phyloP scores from a whole-genome alignment of 2,329 filamentous ascomycete species.

The Xylaria sp. region DNA sequence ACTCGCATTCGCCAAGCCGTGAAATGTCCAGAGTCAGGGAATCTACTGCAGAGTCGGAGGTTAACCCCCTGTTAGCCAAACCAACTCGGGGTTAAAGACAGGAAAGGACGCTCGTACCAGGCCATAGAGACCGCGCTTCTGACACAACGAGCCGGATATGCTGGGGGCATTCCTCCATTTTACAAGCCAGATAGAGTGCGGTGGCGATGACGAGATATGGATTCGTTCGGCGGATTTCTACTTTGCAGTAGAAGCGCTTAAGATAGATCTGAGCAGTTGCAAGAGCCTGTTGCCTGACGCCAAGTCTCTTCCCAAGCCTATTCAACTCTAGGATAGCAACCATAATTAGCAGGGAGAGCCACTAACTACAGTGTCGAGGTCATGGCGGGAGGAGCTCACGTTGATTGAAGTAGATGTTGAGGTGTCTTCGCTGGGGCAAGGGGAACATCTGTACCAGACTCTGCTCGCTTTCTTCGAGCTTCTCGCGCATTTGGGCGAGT shows the following conservation, averaged over 20 bases:
- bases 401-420: conserved; percentile 92
- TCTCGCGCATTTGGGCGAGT: conserved; percentile 77
- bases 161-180: conserved; percentile 97
- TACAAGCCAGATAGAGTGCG: conserved; percentile 92
- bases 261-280: conserved; percentile 96
- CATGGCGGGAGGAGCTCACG: conserved; percentile 63
- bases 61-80: conserved; percentile 31
- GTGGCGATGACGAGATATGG: conserved; percentile 94
- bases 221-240: conserved; percentile 92
- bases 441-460: conserved; percentile 81
- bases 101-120: conserved; percentile 60
- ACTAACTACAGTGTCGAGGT: background rate
- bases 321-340: conserved; percentile 69
- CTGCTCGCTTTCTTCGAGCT: conserved; percentile 80
- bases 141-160: conserved; percentile 91
- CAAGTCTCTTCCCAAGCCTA: conserved; percentile 84
- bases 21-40: conserved; percentile 79
- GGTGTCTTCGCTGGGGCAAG: conserved; percentile 80
- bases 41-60: conserved; percentile 56
- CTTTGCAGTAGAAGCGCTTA: conserved; percentile 89
- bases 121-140: conserved; percentile 87
- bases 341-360: conserved; percentile 26
- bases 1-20: conserved; percentile 93
- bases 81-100: background rate
- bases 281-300: conserved; percentile 87